A percentile compares a stretch with the other conserved stretches of the same genome.
These are phyloP conservation scores for Suillus clintonianus DNA, from an alignment of 768 basidiomycete genomes.

Conservation along the genomic window DNA sequence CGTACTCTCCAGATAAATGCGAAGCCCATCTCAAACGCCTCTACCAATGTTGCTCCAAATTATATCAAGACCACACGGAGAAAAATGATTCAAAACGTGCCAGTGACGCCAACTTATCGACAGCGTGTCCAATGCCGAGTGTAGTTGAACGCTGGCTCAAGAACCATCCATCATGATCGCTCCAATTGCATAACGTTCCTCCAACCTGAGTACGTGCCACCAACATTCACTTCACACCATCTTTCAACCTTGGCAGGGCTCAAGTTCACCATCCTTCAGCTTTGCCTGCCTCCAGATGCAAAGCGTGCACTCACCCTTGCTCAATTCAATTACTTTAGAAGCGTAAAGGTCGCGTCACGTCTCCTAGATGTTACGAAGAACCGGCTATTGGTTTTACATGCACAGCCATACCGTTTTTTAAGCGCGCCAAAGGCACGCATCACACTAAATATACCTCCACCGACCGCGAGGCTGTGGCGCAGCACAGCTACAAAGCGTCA, in stretches of 20 bases:
- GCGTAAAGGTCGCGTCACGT: neutral
- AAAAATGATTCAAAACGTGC: constrained; percentile 23
- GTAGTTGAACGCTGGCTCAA: constrained; percentile 64
- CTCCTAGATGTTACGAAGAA: neutral
- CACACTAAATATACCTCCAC: neutral
- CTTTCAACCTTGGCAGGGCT: neutral
- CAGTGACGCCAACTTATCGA: constrained; percentile 41
- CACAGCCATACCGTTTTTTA: neutral
- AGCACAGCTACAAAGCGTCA: neutral
- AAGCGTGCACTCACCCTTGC: neutral
- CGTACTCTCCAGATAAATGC: constrained; percentile 66
- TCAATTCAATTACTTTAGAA: neutral
- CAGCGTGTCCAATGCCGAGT: constrained; percentile 58
- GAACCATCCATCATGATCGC: constrained; percentile 38
- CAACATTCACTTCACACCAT: neutral
- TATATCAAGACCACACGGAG: constrained; percentile 44
- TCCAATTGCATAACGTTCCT: neutral
- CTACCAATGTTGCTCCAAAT: constrained; percentile 60
- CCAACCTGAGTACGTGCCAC: neutral
- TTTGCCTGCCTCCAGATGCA: neutral
- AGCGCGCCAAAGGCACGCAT: neutral
- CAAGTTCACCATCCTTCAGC: neutral
- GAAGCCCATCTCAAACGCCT: constrained; percentile 50
- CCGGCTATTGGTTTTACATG: neutral
- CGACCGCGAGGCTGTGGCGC: neutral